Evolutionary conservation across 345 rosid species (phyloP).

Genomic region (Linum trigynum): DNA sequence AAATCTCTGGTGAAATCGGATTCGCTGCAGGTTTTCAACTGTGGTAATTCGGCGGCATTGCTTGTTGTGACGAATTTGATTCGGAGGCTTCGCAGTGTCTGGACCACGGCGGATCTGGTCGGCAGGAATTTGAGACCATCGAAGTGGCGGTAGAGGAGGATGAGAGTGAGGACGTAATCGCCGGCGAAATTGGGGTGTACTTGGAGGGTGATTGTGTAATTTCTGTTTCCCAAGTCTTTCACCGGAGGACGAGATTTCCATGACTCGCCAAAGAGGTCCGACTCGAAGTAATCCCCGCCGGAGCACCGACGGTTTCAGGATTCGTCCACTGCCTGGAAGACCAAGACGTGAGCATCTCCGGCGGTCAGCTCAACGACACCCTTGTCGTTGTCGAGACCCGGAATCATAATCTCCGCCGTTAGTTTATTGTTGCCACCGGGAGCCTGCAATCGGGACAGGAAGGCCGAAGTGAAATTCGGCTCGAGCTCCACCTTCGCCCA

Average conservation of each 20-base stretch:
- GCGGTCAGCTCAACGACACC: constrained; percentile 43
- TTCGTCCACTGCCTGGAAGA: constrained; percentile 52
- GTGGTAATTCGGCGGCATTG: constrained; percentile 31
- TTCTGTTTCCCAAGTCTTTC: constrained; percentile 70
- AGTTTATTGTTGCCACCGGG: constrained; percentile 53
- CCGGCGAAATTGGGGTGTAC: constrained; percentile 88
- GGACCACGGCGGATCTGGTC: constrained; percentile 43
- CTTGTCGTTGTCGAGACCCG: constrained; percentile 39
- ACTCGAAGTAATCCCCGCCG: constrained; percentile 89
- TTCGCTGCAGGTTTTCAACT: constrained; percentile 34
- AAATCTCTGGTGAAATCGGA: constrained; percentile 54
- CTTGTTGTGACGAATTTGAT: constrained; percentile 34
- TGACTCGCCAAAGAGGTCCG: constrained; percentile 69
- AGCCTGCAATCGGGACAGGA: constrained; percentile 50
- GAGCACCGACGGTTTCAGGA: constrained; percentile 38
- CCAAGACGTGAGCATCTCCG: constrained; percentile 55
- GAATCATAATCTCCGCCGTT: constrained; percentile 47
- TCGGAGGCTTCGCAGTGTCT: constrained; percentile 33
- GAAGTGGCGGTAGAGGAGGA: constrained; percentile 65
- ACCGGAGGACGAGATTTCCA: constrained; percentile 86
- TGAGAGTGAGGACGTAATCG: constrained; percentile 53
- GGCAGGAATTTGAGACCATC: constrained; percentile 71
- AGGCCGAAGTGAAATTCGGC: constrained; percentile 39
- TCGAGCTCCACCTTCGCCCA: constrained; percentile 53
- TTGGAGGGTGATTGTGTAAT: constrained; percentile 59